Evolutionary conservation across 805 yeast species (phyloP).

Genomic region (Metschnikowia santaceciliae): DNA sequence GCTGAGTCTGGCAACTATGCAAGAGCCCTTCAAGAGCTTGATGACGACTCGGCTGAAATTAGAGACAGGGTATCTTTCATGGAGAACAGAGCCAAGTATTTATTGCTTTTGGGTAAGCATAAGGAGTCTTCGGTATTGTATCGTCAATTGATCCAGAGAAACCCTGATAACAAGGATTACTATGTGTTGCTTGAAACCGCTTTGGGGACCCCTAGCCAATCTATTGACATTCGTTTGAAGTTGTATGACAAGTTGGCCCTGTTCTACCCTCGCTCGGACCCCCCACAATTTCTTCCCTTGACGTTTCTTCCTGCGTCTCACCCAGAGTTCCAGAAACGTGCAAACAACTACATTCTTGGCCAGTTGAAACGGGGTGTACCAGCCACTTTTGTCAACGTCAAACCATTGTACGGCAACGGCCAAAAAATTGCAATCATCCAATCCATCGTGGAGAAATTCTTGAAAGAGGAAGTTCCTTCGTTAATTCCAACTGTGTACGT

Average conservation of each 20-base stretch:
- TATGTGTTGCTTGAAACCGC: slow-evolving; percentile 64
- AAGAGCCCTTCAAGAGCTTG: slow-evolving; percentile 60
- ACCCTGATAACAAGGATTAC: slow-evolving; percentile 73
- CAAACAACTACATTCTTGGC: slow-evolving; percentile 49
- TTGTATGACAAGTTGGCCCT: slow-evolving; percentile 61
- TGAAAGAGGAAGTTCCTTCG: slow-evolving; percentile 26
- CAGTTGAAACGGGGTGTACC: slow-evolving; percentile 83
- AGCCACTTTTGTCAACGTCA: slow-evolving; percentile 80
- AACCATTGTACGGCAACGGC: slow-evolving; percentile 62
- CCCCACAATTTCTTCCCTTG: slow-evolving; percentile 75
- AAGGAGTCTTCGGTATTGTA: slow-evolving; percentile 67
- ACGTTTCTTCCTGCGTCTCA: slow-evolving; percentile 57
- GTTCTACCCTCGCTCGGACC: slow-evolving; percentile 81
- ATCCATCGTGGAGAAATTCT: slow-evolving; percentile 49
- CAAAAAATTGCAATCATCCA: slow-evolving; percentile 43
- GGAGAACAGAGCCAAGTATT: slow-evolving; percentile 66
- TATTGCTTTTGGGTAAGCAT: slow-evolving; percentile 50
- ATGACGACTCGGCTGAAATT: slow-evolving; percentile 45
- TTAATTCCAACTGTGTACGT: slow-evolving; percentile 42
- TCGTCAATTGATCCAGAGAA: slow-evolving; percentile 70
- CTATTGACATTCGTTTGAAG: slow-evolving; percentile 48
- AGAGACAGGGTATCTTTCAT: slow-evolving; percentile 56
- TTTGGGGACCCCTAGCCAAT: slow-evolving; percentile 47
- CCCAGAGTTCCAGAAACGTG: slow-evolving; percentile 45
- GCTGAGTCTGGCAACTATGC: slow-evolving; percentile 58